Base-by-base conservation (phyloP, 1,139 yeast species). In the Blastobotrys raffinosifermentans region DNA sequence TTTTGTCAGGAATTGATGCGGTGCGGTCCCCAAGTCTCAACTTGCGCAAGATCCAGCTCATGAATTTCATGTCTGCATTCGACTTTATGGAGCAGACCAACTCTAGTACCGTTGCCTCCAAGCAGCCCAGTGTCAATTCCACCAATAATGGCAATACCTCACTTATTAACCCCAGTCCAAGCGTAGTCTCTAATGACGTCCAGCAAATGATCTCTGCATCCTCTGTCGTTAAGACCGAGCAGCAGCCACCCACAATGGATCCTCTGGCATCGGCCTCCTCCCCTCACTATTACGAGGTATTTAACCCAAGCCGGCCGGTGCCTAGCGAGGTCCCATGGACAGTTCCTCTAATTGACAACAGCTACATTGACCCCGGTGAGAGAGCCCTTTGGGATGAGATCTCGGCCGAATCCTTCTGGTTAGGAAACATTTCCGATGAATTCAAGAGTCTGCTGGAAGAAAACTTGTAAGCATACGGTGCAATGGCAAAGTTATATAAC, bases 1-100 rank as follows among this genome's bases (percentile, higher is more conserved):
- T 83, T 3, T 80, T 84, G 50, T 77, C 85, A 7, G 77, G 73
- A 49, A 83, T 84, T 91, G 75, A 81, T 50, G 71, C 73, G 40
- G 63, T 25, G 10, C 7, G 81, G 34, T 93, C 93, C 89, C 1
- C 7, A 14, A 8, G 14, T n/a, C 6, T 6, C 10, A 25, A 25
- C 11, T 8, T 13, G 6, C 27, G 27, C 14, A 6, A 8, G 13
- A 25, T 25, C 11, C 51, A 49, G 26, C 26, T 46, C 19, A 9
- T 39, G 9, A 40, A 44, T 29, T 39, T 46, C 14, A 47, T 47
- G 11, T 32, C 39, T 3, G 40, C 49, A 7, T 46, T 47, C 35
- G 49, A 39, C 31, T 42, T 35, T 21, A 31, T 37, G 16, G 44
- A 37, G 13, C 30, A 32, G 10, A 11, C 21, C 22, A 26, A n/a